phyloP scores from a whole-genome alignment of 1,284 basidiomycete genomes.

The Cutaneotrichosporon cyanovorans region DNA sequence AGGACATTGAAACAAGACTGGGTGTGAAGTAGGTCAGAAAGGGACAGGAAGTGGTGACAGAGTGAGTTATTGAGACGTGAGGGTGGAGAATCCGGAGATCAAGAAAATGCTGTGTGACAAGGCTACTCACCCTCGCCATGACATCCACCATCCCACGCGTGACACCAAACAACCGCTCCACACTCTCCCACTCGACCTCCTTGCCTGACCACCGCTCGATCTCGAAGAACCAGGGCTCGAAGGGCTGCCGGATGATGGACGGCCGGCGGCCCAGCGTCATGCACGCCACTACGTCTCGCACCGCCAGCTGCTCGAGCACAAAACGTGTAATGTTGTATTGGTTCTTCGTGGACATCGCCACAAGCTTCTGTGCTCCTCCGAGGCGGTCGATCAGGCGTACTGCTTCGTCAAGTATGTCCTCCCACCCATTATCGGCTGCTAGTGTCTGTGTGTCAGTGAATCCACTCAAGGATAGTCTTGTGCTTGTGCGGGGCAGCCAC shows the following conservation, averaged over 20 bases:
- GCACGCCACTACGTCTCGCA: conserved; percentile 39
- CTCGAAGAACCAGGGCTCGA: conserved; percentile 42
- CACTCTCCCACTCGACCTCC: conserved; percentile 38
- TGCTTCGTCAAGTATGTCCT: conserved; percentile 33
- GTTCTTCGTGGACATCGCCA: conserved; percentile 23
- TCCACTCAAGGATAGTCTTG: neutral
- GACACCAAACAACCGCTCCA: conserved; percentile 40
- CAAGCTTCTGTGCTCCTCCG: conserved; percentile 34
- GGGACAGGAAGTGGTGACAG: too few species aligned
- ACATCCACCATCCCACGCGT: conserved; percentile 41
- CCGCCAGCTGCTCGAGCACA: conserved; percentile 41
- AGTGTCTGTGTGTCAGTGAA: conserved; percentile 22
- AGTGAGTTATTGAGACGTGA: too few species aligned
- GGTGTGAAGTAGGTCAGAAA: neutral
- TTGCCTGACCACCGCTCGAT: conserved; percentile 30
- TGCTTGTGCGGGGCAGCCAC: conserved; percentile 5
- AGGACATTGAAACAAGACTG: too few species aligned
- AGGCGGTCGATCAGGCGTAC: conserved; percentile 31
- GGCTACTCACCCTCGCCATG: conserved; percentile 28
- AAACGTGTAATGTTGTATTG: conserved; percentile 31
- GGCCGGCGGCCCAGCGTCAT: conserved; percentile 39
- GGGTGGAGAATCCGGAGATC: too few species aligned
- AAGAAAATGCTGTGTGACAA: too few species aligned
- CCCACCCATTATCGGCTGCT: conserved; percentile 40
- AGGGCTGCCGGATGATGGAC: conserved; percentile 31